A percentile compares a stretch with the other conserved stretches of the same genome.
phyloP scores from a whole-genome alignment of 495 filamentous ascomycete species.

The Clavariopsis aquatica region DNA sequence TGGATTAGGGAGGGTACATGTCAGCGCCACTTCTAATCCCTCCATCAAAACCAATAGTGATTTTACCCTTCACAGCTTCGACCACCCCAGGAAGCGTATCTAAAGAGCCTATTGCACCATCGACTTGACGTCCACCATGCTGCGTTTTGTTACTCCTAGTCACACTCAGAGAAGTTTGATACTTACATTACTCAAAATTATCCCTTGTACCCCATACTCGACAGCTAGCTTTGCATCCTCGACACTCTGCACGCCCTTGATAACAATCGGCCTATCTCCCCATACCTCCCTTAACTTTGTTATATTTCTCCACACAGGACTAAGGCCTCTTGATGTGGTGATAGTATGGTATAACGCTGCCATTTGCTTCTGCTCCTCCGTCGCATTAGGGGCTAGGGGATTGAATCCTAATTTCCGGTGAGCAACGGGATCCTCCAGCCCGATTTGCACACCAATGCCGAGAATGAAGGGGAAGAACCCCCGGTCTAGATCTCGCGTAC shows the following conservation, averaged over 20 bases:
- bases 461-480: slow-evolving; percentile 67
- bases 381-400: slow-evolving; percentile 51
- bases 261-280: slow-evolving; percentile 31
- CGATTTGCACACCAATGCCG: slow-evolving; percentile 58
- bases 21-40: neutral
- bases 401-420: slow-evolving; percentile 58
- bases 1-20: neutral
- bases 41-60: neutral
- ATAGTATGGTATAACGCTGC: slow-evolving; percentile 66
- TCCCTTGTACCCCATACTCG: slow-evolving; percentile 42
- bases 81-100: slow-evolving; percentile 67
- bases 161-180: neutral
- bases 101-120: slow-evolving; percentile 61
- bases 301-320: neutral
- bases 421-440: slow-evolving; percentile 61
- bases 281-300: slow-evolving; percentile 18
- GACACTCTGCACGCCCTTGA: slow-evolving; percentile 45
- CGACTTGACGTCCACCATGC: slow-evolving; percentile 64
- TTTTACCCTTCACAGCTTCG: slow-evolving; percentile 35
- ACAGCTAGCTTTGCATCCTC: slow-evolving; percentile 47
- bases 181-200: slow-evolving; percentile 47
- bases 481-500: slow-evolving; percentile 59
- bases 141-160: neutral
- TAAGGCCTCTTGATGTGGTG: slow-evolving; percentile 43
- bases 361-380: slow-evolving; percentile 61